Evolutionary conservation across 2,329 filamentous ascomycete genomes (phyloP).

Genomic region (Exophiala lecanii-corni): DNA sequence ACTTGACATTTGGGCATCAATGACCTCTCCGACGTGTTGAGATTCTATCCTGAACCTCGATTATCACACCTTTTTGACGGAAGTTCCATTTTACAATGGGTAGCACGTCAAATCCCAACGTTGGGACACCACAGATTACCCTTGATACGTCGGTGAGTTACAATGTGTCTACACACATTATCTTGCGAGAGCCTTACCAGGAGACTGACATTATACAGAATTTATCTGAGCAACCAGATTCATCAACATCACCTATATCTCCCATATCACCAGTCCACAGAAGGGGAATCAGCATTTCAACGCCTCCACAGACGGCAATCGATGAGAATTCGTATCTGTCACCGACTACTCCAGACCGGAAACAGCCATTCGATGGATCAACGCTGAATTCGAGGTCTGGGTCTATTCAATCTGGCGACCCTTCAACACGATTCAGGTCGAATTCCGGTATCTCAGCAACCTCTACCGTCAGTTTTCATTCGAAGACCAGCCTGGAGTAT

Average conservation of each 20-base stretch:
- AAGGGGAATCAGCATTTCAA: constrained; percentile 21
- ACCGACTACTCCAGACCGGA: constrained; percentile 31
- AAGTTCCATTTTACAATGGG: too few species aligned
- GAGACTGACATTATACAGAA: constrained; percentile 11
- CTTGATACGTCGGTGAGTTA: constrained; percentile 26
- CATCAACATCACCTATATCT: constrained; percentile 9
- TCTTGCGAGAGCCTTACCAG: neutral
- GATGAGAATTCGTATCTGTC: constrained; percentile 25
- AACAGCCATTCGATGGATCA: constrained; percentile 36
- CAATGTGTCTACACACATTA: neutral
- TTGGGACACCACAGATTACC: constrained; percentile 18
- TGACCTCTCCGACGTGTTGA: too few species aligned
- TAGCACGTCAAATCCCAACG: too few species aligned
- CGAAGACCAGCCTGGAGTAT: constrained; percentile 23
- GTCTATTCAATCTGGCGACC: constrained; percentile 31
- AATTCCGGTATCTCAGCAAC: constrained; percentile 27
- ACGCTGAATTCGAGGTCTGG: constrained; percentile 41
- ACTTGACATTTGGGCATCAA: too few species aligned
- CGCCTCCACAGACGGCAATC: constrained; percentile 20
- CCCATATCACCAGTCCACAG: constrained; percentile 10
- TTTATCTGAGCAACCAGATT: constrained; percentile 11
- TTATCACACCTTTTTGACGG: too few species aligned
- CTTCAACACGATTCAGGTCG: constrained; percentile 32
- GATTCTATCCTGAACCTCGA: too few species aligned
- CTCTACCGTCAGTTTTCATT: constrained; percentile 18